Evolutionary conservation across 805 yeast genomes (phyloP).

Genomic region (Helenozyma rhizophorensis): DNA sequence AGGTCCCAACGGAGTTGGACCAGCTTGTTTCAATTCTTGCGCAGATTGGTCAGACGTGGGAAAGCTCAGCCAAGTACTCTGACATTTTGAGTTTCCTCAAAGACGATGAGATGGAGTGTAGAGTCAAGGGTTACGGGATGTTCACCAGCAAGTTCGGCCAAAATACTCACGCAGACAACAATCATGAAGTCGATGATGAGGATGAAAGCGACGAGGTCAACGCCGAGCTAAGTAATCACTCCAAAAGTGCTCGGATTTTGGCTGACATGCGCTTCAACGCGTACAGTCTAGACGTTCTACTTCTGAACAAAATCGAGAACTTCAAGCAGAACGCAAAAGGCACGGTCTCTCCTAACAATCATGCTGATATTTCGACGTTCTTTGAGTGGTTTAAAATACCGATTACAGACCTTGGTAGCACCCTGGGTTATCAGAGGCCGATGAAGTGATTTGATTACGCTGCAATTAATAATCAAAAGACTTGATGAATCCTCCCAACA

Average conservation of each 20-base stretch:
- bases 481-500: no score
- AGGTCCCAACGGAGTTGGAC: background rate
- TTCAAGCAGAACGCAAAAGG: background rate
- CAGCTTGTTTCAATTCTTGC: background rate
- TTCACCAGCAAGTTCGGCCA: no score
- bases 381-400: conserved; percentile 1
- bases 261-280: conserved; percentile 1
- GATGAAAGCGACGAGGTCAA: no score
- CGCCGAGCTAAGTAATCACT: no score
- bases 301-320: background rate
- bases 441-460: no score
- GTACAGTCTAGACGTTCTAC: background rate
- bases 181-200: no score
- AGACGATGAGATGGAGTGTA: background rate
- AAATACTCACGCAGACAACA: no score
- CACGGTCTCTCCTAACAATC: background rate
- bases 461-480: no score
- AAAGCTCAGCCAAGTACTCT: background rate
- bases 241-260: background rate
- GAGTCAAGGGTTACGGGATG: no score
- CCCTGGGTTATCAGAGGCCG: no score
- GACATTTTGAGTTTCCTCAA: background rate
- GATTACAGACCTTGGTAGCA: background rate
- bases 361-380: background rate
- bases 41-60: background rate